Percentiles rank a stretch among this genome's conserved stretches.
Conservation (phyloP, 2,329 filamentous ascomycete genomes). For the Fusarium nanum region DNA sequence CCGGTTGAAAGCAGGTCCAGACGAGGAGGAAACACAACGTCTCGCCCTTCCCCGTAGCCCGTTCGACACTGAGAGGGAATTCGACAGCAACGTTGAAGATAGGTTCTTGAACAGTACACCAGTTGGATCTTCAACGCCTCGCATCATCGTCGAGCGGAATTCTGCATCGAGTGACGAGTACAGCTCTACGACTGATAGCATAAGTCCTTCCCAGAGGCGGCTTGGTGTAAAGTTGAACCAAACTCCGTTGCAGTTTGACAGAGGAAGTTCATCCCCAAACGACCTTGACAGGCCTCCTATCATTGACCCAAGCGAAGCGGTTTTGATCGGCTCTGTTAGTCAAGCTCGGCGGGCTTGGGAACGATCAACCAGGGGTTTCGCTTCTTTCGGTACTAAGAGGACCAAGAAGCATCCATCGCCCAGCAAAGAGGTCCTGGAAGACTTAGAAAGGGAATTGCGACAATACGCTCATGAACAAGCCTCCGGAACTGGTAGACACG, state of each 20-base stretch:
- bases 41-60: conserved; percentile 33
- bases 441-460: conserved; percentile 53
- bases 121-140: conserved; percentile 55
- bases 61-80: conserved; percentile 54
- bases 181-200: conserved; percentile 21
- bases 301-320: background rate
- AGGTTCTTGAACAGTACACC: conserved; percentile 53
- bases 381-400: conserved; percentile 21
- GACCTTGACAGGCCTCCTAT: background rate
- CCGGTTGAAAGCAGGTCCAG: conserved; percentile 30
- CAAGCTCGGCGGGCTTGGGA: conserved; percentile 17
- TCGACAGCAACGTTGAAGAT: conserved; percentile 54
- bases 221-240: conserved; percentile 3
- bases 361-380: background rate
- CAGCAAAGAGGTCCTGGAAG: conserved; percentile 55
- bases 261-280: background rate
- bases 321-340: conserved; percentile 18
- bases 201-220: conserved; percentile 9
- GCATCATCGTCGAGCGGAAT: conserved; percentile 39
- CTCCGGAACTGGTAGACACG: conserved; percentile 24
- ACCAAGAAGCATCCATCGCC: conserved; percentile 61
- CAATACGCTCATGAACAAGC: conserved; percentile 46
- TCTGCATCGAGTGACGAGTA: conserved; percentile 30
- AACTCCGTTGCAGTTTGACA: background rate
- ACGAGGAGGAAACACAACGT: conserved; percentile 1